Base-by-base conservation (phyloP, 768 basidiomycete species). In the Podaxis mareebaensis region DNA sequence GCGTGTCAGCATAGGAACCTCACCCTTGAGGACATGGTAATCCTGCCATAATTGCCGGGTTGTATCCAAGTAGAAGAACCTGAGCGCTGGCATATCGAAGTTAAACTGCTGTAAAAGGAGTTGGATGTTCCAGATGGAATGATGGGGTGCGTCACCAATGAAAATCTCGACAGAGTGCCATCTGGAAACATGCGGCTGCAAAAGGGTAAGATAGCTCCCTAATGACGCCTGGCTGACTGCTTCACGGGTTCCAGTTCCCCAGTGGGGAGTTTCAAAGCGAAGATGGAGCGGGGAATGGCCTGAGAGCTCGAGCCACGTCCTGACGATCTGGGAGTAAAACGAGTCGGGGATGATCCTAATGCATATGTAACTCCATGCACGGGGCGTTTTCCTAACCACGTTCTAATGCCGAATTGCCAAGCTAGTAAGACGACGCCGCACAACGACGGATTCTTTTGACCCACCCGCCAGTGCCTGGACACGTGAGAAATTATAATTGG, bases 101-200 rank as follows among this genome's bases (percentile, higher is more conserved):
- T 61, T 65, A 53, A 65, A 65, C 17, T 62, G 64, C 15, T 65
- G 59, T 5, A 65, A 38, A 38, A 65, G 58, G 20, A 53, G 44
- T 20, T 65, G 58, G 13, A 65, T 44, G 44, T 65, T 61, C 64
- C 62, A 63, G n/a, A 63, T 56, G 20, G 62, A 58, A 42, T 64
- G 64, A 13, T 64, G 58, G 28, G 58, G 58, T 8, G 55, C 46
- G 22, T 58, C 56, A 11, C 53, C 58, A 28, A 64, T 59, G 42
- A 52, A 59, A 30, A 64, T 59, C 28, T 52, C 36, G 20, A 59
- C 48, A 20, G 56, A 58, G 30, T 44, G 11, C 63, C 63, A 64
- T 39, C 62, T 56, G 2, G 53, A 39, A 22, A 52, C 56, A 36
- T 64, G 63, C 7, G 58, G 63, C 15, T 46, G 63, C 13, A 59